Conservation (phyloP, 2,329 filamentous ascomycete species). For the Eutypella sp. region DNA sequence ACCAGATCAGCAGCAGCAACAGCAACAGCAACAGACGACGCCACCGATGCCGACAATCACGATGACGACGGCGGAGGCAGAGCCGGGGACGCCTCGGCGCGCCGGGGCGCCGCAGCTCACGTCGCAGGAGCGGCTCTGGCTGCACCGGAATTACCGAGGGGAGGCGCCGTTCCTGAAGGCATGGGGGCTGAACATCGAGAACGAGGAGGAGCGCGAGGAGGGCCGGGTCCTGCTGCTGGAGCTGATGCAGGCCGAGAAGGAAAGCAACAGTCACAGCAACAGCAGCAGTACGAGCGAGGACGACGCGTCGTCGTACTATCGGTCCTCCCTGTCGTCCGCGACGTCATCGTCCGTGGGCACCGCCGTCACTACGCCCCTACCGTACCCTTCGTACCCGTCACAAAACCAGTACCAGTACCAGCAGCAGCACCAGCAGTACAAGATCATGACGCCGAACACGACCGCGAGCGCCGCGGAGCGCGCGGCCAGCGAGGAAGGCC, state of each 20-base stretch:
- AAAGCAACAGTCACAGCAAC: not conserved
- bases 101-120: constrained; percentile 8
- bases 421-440: no score
- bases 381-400: not conserved
- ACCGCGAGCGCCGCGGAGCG: not conserved
- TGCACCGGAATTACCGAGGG: constrained; percentile 23
- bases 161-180: constrained; percentile 22
- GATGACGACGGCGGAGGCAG: no score
- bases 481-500: not conserved
- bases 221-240: constrained; percentile 18
- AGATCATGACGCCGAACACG: no score
- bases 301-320: not conserved
- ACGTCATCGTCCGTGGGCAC: not conserved
- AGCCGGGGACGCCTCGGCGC: constrained; percentile 2
- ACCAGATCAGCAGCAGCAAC: not conserved
- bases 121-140: constrained; percentile 20
- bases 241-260: constrained; percentile 18
- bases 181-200: constrained; percentile 22
- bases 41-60: no score
- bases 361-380: not conserved
- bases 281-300: no score
- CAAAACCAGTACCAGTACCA: not conserved
- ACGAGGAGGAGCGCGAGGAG: constrained; percentile 20
- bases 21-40: constrained; percentile 3
- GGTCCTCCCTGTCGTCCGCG: not conserved